Percentiles rank a stretch among this genome's conserved stretches.
Conservation (phyloP, 768 basidiomycete species). For the Lyophyllum decastes region DNA sequence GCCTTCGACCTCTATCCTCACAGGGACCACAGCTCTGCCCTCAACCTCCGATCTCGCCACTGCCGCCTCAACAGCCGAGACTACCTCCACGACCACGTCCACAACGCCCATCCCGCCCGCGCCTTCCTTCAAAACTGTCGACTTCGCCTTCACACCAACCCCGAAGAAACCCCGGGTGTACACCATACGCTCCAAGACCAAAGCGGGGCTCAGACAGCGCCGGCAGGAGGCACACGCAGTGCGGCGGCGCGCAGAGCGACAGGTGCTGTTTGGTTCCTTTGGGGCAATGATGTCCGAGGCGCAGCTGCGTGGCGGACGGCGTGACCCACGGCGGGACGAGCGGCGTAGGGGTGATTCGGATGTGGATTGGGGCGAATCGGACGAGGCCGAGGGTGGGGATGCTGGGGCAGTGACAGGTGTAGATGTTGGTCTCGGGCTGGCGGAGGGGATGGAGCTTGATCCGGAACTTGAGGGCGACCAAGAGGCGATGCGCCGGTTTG, state of each 20-base stretch:
- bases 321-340: constrained; percentile 45
- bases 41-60: not conserved
- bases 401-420: constrained; percentile 28
- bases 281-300: constrained; percentile 60
- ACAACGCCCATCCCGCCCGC: not conserved
- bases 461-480: constrained; percentile 49
- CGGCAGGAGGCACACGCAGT: constrained; percentile 22
- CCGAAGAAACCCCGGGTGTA: constrained; percentile 31
- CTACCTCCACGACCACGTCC: not conserved
- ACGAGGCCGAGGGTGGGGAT: constrained; percentile 51
- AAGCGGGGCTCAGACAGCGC: constrained; percentile 24
- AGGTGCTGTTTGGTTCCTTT: constrained; percentile 43
- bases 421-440: too few species aligned
- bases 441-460: constrained; percentile 69
- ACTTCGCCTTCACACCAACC: constrained; percentile 36
- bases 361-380: constrained; percentile 61
- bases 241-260: constrained; percentile 26
- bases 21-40: constrained; percentile 20
- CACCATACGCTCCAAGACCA: constrained; percentile 21
- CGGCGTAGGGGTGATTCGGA: constrained; percentile 41
- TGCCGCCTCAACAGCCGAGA: not conserved
- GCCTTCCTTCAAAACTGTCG: constrained; percentile 28
- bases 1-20: constrained; percentile 23
- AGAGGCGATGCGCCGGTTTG: constrained; percentile 49
- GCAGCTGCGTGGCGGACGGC: constrained; percentile 39